Percentiles rank a stretch among this genome's conserved stretches.
Evolutionary conservation across 352 stramenopile genomes (phyloP).

Genomic region (Globisporangium solare): DNA sequence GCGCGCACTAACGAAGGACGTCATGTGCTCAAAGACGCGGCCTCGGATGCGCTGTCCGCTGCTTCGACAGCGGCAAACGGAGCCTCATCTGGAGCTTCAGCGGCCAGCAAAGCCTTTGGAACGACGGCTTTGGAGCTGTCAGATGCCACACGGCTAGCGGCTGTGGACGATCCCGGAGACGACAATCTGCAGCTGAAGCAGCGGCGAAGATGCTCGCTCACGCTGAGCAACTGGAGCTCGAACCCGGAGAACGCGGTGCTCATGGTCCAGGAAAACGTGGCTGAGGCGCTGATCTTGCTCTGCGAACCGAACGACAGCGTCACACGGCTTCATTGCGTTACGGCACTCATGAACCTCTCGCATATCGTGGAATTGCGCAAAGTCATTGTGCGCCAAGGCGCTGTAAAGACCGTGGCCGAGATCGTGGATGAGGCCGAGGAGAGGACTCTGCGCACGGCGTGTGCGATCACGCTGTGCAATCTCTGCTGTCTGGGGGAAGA

Average conservation of each 20-base stretch:
- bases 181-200: constrained; percentile 35
- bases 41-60: constrained; percentile 33
- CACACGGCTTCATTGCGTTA: constrained; percentile 73
- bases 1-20: constrained; percentile 12
- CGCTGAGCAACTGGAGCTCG: constrained; percentile 86
- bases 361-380: constrained; percentile 55
- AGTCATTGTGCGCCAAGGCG: constrained; percentile 63
- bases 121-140: background rate
- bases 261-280: constrained; percentile 87
- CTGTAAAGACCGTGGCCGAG: constrained; percentile 69
- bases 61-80: background rate
- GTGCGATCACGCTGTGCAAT: constrained; percentile 84
- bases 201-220: constrained; percentile 71
- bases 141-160: background rate
- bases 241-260: constrained; percentile 79
- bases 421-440: constrained; percentile 68
- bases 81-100: background rate
- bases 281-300: constrained; percentile 76
- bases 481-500: constrained; percentile 76
- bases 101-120: too few species aligned
- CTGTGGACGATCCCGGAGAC: background rate
- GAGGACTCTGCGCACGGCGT: constrained; percentile 62
- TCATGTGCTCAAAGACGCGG: constrained; percentile 42
- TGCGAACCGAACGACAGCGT: constrained; percentile 58
- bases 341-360: constrained; percentile 82